These are phyloP conservation scores for Noccaea caerulescens DNA, from an alignment of 345 rosid genomes.

Conservation along the genomic window DNA sequence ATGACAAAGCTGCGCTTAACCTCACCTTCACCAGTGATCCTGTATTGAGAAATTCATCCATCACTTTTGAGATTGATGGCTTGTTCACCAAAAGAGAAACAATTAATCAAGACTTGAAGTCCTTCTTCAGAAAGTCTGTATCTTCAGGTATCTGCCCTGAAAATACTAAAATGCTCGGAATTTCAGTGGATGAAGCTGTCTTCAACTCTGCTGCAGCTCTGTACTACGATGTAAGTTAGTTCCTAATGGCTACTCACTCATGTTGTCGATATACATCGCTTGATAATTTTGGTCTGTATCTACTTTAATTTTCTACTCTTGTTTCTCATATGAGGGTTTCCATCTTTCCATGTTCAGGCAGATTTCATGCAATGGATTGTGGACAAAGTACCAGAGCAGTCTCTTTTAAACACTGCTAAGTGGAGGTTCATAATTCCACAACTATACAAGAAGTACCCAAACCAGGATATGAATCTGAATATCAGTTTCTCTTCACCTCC, in stretches of 20 bases:
- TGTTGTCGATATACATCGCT: not conserved
- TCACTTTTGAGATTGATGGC: slow-evolving; percentile 83
- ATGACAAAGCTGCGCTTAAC: slow-evolving; percentile 84
- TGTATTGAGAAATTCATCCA: slow-evolving; percentile 66
- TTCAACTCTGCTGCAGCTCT: slow-evolving; percentile 87
- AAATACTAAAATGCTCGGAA: slow-evolving; percentile 83
- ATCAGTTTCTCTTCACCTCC: slow-evolving; percentile 88
- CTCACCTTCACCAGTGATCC: slow-evolving; percentile 79
- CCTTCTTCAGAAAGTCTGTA: slow-evolving; percentile 39
- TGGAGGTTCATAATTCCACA: slow-evolving; percentile 93
- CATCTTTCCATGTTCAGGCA: slow-evolving; percentile 60
- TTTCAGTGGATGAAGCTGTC: slow-evolving; percentile 82
- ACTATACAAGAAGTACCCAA: slow-evolving; percentile 89
- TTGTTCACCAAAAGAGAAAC: slow-evolving; percentile 60
- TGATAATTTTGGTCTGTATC: not conserved
- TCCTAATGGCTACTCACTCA: not conserved
- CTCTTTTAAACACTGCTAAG: slow-evolving; percentile 87
- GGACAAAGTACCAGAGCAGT: slow-evolving; percentile 84
- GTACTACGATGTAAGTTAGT: slow-evolving; percentile 89
- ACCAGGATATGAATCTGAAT: slow-evolving; percentile 80
- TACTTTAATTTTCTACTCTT: not conserved
- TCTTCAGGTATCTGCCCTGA: slow-evolving; percentile 61
- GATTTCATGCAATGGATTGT: slow-evolving; percentile 90
- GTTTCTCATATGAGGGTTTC: slow-evolving; percentile 23
- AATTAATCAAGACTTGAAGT: slow-evolving; percentile 29